These are phyloP conservation scores for Pterocarpus macrocarpus DNA, from an alignment of 306 rosid species.

Conservation along the genomic window DNA sequence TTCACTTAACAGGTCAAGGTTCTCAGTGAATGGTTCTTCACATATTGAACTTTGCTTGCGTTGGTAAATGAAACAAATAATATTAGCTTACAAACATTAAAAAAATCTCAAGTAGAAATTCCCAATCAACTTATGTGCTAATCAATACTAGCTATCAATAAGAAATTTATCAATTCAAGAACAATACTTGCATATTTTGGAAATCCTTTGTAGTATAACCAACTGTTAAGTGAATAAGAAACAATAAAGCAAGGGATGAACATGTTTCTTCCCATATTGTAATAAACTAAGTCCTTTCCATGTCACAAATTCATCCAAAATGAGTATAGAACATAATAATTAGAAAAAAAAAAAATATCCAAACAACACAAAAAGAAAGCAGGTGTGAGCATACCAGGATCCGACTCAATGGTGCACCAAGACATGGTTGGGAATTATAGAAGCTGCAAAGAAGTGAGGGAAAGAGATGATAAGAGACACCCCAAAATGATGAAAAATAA, in stretches of 20 bases:
- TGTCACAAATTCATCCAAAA: neutral
- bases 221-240: neutral
- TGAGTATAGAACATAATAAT: neutral
- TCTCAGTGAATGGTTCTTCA: neutral
- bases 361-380: neutral
- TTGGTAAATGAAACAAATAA: neutral
- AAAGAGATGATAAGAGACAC: neutral
- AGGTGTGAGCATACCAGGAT: constrained; percentile 65
- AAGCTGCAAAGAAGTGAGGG: constrained; percentile 44
- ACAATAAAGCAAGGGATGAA: neutral
- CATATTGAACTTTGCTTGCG: neutral
- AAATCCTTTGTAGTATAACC: neutral
- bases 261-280: neutral
- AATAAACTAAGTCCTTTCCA: neutral
- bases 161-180: constrained; percentile 4
- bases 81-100: neutral
- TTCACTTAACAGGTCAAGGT: too few relatives aligned
- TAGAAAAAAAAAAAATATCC: neutral
- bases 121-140: neutral
- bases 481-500: neutral
- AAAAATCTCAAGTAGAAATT: neutral
- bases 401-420: constrained; percentile 91
- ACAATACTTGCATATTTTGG: neutral
- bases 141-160: neutral
- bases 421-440: constrained; percentile 60